Evolutionary conservation across 371 early-diverging fungal species (phyloP), one percentile per base, ranked within the genome.

Genomic region (Polyrhizophydium stewartii): DNA sequence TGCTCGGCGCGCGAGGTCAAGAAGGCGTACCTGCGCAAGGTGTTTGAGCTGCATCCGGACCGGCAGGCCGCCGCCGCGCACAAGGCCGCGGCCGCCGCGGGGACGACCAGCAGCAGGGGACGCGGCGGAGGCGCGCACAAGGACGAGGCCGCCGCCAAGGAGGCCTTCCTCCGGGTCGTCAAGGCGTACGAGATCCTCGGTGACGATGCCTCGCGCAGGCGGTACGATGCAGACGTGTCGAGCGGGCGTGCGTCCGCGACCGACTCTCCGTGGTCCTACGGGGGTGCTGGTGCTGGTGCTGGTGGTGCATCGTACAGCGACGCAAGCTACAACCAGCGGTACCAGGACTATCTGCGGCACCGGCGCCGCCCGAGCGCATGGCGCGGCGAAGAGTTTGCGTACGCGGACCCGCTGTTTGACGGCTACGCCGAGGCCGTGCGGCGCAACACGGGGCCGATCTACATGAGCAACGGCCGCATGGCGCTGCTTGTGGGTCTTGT

Each of bases 1-100:
- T 66, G 71, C 60, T 49, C 63, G 33, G 37, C 25, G 3, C 33
- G 38, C 9, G 56, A 63, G 13, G 67, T 74, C 61, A 74, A 74
- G 56, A 68, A 70, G 53, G 69, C 71, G 6, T 74, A 74, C 59
- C 50, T 57, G 58, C 27, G 50, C 21, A 41, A 35, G 33, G 74
- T 74, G 2, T 62, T 74, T 30, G 55, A 59, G 13, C 47, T 68
- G 46, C 74, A 74, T 55, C 74, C 74, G 1, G 74, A 74, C 66
- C 63, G 73, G 12, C 62, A 33, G 37, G 55, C 59, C 24, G 50
- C 51, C 37, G 49, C 40, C 22, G n/a, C 9, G 9, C 28, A n/a
- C 9, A 5, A 45, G 45, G n/a, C 5, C 45, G 12, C 13, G 31
- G 17, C 59, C 19, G 43, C 28, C 46, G 45, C 28, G 7, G 19